phyloP scores from a whole-genome alignment of 805 yeast species.

The Wickerhamiella shivajii region DNA sequence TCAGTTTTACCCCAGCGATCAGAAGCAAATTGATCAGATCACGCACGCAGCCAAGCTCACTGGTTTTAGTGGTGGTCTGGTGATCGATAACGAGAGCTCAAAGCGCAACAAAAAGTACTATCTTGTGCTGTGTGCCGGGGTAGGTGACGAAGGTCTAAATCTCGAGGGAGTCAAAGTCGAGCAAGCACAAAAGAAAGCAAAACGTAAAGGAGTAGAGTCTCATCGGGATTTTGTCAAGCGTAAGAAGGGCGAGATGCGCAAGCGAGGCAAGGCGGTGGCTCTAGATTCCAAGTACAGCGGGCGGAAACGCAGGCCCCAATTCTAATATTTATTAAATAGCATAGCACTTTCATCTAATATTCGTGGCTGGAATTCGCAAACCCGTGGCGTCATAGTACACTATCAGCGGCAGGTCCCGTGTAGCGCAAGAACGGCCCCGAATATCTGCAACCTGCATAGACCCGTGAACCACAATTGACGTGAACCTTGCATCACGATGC shows the following conservation, averaged over 20 bases:
- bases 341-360: neutral
- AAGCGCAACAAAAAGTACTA: conserved; percentile 85
- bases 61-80: conserved; percentile 93
- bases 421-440: no score
- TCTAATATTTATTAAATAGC: conserved; percentile 27
- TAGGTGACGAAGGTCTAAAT: conserved; percentile 58
- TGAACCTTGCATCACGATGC: no score
- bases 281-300: conserved; percentile 85
- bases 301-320: conserved; percentile 57
- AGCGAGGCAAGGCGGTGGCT: conserved; percentile 80
- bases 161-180: conserved; percentile 73
- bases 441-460: no score
- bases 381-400: no score
- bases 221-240: conserved; percentile 76
- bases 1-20: conserved; percentile 90
- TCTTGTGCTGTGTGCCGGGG: conserved; percentile 77
- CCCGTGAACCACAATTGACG: no score
- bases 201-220: conserved; percentile 36
- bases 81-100: conserved; percentile 85
- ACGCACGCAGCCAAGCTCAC: conserved; percentile 77
- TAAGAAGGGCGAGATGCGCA: conserved; percentile 86
- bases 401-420: no score
- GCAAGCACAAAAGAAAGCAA: conserved; percentile 18
- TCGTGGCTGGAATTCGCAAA: no score
- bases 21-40: conserved; percentile 65